Conservation (phyloP, 2,329 filamentous ascomycete species). For the Xylaria sp. region DNA sequence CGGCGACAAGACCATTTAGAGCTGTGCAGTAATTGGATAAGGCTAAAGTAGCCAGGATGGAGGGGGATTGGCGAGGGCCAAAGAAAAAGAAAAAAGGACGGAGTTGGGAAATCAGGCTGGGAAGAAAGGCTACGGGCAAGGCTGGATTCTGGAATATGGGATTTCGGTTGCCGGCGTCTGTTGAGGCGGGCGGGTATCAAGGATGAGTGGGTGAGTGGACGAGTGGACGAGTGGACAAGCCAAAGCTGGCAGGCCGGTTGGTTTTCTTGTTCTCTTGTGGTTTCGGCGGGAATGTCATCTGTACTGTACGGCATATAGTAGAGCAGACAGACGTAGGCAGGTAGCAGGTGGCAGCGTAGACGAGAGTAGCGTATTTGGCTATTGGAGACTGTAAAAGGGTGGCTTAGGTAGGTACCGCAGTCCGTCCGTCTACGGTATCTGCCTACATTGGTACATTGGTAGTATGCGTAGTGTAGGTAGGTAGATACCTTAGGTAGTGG, state of each 20-base stretch:
- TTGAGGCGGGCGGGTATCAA: slow-evolving; percentile 28
- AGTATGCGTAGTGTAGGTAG: too few species aligned
- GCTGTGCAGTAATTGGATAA: slow-evolving; percentile 24
- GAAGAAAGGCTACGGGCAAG: slow-evolving; percentile 42
- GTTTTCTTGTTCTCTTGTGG: slow-evolving; percentile 10
- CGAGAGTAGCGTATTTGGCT: slow-evolving; percentile 19
- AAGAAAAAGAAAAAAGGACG: slow-evolving; percentile 16
- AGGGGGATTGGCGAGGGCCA: slow-evolving; percentile 21
- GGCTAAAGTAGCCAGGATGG: slow-evolving; percentile 19
- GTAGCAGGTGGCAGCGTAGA: neutral
- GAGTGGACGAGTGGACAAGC: slow-evolving; percentile 7
- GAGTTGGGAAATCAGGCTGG: slow-evolving; percentile 41
- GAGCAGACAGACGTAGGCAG: neutral
- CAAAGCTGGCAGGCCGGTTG: slow-evolving; percentile 10
- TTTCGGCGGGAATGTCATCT: slow-evolving; percentile 7
- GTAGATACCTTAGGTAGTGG: too few species aligned
- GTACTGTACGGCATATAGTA: neutral
- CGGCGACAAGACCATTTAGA: slow-evolving; percentile 28
- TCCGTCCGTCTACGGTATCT: neutral
- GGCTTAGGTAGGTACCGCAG: slow-evolving; percentile 6
- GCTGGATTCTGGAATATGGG: slow-evolving; percentile 39
- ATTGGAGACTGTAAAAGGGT: slow-evolving; percentile 3
- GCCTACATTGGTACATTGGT: neutral
- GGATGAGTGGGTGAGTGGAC: slow-evolving; percentile 13
- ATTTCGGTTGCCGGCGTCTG: slow-evolving; percentile 23